phyloP scores from a whole-genome alignment of 2,329 filamentous ascomycete species.

The Exophiala alcalophila region DNA sequence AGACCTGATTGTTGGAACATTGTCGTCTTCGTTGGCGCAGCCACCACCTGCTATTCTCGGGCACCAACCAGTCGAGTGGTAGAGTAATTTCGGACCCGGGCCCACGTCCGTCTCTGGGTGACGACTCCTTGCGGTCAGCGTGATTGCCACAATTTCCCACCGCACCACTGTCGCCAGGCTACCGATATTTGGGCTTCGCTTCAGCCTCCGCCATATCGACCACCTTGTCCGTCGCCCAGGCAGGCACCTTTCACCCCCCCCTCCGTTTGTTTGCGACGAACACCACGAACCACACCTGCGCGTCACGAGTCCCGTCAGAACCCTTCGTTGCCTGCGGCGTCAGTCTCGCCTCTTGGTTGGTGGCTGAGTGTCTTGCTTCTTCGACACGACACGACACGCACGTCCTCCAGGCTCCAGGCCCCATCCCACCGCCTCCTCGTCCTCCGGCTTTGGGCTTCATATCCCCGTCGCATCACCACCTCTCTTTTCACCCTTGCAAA shows the following conservation, averaged over 20 bases:
- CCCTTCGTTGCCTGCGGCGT: conserved; percentile 7
- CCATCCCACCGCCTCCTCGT: conserved; percentile 22
- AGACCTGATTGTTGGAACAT: conserved; percentile 8
- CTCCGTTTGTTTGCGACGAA: conserved; percentile 6
- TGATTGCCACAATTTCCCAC: conserved; percentile 32
- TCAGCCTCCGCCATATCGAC: conserved; percentile 25
- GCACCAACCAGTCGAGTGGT: conserved; percentile 19
- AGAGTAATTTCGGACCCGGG: conserved; percentile 30
- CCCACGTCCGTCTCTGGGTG: conserved; percentile 24
- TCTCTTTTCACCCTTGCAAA: conserved; percentile 7
- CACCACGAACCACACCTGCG: conserved; percentile 11
- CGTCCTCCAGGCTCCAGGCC: conserved; percentile 12
- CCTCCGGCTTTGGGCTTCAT: no score
- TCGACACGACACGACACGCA: no score
- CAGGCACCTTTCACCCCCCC: conserved; percentile 14
- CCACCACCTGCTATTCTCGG: conserved; percentile 27
- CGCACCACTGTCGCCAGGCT: conserved; percentile 28
- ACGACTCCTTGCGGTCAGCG: conserved; percentile 29
- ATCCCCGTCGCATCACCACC: conserved; percentile 6
- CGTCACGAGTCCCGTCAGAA: conserved; percentile 20
- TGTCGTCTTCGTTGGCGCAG: conserved; percentile 19
- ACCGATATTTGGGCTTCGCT: conserved; percentile 24
- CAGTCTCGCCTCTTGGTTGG: conserved; percentile 10
- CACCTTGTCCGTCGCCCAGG: conserved; percentile 22
- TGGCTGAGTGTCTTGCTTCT: conserved; percentile 22